Evolutionary conservation across 2,329 filamentous ascomycete genomes (phyloP).

Genomic region (Trichophyton simii): DNA sequence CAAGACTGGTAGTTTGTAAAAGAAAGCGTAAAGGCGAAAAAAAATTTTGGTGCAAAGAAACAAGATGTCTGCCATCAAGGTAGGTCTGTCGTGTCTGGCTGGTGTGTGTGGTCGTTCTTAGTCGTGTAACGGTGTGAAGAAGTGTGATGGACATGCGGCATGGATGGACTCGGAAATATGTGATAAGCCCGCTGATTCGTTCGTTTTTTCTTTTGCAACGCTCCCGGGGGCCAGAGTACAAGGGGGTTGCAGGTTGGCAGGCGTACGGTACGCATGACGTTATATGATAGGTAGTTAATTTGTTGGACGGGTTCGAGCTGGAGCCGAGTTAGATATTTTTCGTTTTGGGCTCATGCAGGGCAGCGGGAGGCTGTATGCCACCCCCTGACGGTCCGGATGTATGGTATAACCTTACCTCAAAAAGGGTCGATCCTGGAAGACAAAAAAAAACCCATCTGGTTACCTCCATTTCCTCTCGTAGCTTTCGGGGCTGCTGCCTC

Average conservation of each 20-base stretch:
- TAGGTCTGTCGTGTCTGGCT: no score
- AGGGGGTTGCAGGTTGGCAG: no score
- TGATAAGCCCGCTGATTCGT: background rate
- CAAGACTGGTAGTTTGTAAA: no score
- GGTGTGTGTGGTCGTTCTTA: background rate
- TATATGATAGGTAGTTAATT: no score
- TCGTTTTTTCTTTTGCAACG: slow-evolving; percentile 31
- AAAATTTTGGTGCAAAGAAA: no score
- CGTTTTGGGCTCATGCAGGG: background rate
- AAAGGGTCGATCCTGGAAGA: background rate
- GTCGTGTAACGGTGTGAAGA: background rate
- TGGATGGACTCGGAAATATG: background rate
- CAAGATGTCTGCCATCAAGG: no score
- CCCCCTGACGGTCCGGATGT: slow-evolving; percentile 10
- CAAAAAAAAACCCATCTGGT: no score
- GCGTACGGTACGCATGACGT: no score
- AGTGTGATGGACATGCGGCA: background rate
- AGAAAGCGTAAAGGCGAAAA: no score
- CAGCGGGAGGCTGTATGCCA: slow-evolving; percentile 2
- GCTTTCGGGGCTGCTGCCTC: slow-evolving; percentile 42
- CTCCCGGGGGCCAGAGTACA: no score
- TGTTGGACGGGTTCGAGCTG: no score
- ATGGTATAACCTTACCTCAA: slow-evolving; percentile 12
- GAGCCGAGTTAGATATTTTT: slow-evolving; percentile 23
- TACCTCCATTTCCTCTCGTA: slow-evolving; percentile 12